Percentiles rank a stretch among this genome's conserved stretches.
Conservation (phyloP, 2,329 filamentous ascomycete species). For the Scytalidium sp. region DNA sequence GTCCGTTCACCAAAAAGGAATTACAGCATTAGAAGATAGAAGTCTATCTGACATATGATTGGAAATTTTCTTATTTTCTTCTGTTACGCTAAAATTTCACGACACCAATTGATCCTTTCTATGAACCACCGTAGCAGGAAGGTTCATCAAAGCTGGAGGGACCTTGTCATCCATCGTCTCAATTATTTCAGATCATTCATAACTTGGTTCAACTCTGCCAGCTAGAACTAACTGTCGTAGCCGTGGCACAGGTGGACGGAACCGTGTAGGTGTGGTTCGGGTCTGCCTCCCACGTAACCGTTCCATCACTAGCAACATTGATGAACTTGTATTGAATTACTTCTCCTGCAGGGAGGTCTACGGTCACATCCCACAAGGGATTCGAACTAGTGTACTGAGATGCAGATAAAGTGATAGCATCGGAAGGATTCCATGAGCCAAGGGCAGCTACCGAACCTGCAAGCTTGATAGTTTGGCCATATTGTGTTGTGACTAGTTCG, state of each 20-base stretch:
- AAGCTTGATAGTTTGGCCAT: slow-evolving; percentile 64
- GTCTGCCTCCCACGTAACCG: slow-evolving; percentile 63
- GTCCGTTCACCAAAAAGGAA: no score
- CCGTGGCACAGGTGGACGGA: slow-evolving; percentile 19
- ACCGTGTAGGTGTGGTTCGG: slow-evolving; percentile 26
- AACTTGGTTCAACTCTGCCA: slow-evolving; percentile 2
- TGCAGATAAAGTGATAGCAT: slow-evolving; percentile 56
- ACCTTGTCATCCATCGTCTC: no score
- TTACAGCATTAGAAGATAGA: no score
- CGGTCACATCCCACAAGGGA: slow-evolving; percentile 57
- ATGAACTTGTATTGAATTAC: slow-evolving; percentile 68
- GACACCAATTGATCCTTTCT: no score
- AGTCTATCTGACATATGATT: no score
- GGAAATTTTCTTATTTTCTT: no score
- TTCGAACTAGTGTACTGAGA: slow-evolving; percentile 55
- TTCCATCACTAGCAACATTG: slow-evolving; percentile 51
- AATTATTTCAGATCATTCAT: not conserved
- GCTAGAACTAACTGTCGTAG: slow-evolving; percentile 12
- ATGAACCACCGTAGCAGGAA: no score
- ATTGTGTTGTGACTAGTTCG: slow-evolving; percentile 52
- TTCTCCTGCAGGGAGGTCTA: slow-evolving; percentile 54
- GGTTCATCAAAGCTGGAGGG: no score
- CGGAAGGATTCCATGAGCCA: slow-evolving; percentile 57
- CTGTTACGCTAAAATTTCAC: no score
- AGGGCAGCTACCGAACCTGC: slow-evolving; percentile 57